Percentiles rank a stretch among this genome's conserved stretches.
Evolutionary conservation across 2,329 filamentous ascomycete genomes (phyloP).

Genomic region (Botryosphaeria dothidea): DNA sequence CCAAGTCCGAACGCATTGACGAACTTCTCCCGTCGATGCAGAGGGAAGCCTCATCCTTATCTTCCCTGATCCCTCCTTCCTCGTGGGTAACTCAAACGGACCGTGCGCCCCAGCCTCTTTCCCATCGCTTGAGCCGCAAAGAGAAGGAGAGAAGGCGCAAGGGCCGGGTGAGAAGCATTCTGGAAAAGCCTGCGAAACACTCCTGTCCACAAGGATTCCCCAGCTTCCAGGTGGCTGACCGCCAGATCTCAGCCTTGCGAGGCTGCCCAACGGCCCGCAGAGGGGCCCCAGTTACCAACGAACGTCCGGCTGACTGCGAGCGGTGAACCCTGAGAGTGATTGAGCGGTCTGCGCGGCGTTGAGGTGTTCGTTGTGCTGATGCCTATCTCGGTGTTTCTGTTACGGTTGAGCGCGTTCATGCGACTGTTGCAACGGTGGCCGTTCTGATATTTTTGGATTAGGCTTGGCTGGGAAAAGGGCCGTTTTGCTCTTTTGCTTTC

Average conservation of each 20-base stretch:
- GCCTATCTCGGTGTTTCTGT: slow-evolving; percentile 5
- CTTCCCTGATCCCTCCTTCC: not conserved
- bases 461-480: not conserved
- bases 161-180: not conserved
- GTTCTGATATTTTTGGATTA: slow-evolving; percentile 6
- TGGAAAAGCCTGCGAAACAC: not conserved
- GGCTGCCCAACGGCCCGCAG: not conserved
- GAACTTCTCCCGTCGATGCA: not conserved
- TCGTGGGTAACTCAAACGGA: not conserved
- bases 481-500: not conserved
- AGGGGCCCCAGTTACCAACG: not conserved
- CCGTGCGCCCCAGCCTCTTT: not conserved
- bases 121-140: not conserved
- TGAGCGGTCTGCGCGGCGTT: not conserved
- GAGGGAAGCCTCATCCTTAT: not conserved
- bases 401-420: not conserved
- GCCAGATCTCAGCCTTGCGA: not conserved
- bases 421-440: slow-evolving; percentile 8
- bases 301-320: not conserved
- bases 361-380: not conserved
- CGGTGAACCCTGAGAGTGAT: slow-evolving; percentile 4
- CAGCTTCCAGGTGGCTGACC: not conserved
- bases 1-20: not conserved
- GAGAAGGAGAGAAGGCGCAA: not conserved
- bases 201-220: slow-evolving; percentile 2